Base-by-base conservation (phyloP, 805 yeast species). In the Citeromyces nyonsensis region DNA sequence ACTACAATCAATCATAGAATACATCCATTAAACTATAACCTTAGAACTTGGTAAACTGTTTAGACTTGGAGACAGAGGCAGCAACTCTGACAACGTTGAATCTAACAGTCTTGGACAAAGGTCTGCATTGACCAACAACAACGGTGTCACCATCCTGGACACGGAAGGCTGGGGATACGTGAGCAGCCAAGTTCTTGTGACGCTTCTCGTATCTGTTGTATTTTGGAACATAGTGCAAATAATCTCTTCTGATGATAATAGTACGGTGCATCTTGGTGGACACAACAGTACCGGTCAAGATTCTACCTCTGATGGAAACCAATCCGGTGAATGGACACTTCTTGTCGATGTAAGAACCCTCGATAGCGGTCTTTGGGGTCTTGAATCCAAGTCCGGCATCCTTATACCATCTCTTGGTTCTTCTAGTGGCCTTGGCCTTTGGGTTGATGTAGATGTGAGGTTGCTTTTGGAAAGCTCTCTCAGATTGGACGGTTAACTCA, bases 381-480 rank as follows among this genome's bases (percentile, higher is more conserved):
- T 91, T 91, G 96, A 85, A 91, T 53, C 99, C 99, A 65, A 91
- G 83, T 66, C 99, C 99, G 57, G 84, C 96, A 44, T 91, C 95
- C 81, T 91, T 91, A 66, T 76, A 86, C 99, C 99, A 91, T 84
- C 99, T 91, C 91, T 91, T 91, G 79, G 94, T 80, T 73, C 86
- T 77, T 72, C 82, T 82, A 84, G 73, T 75, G 64, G 93, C 94
- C 86, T 84, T 86, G 57, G 95, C 78, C 84, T 91, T 91, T 78
- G 97, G 85, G 88, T 91, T 91, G 73, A 85, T 86, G 94, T 91
- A 91, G 78, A 91, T 88, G 78, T 91, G 98, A 63, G 97, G 98
- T 83, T 91, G 99, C 99, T 91, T 91, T 79, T 91, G 98, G 95
- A 80, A 91, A 85, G 98, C 98, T 73, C 94, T 88, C 79, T 91